phyloP scores from a whole-genome alignment of 208 protist species.

The Trypanosoma caninum region DNA sequence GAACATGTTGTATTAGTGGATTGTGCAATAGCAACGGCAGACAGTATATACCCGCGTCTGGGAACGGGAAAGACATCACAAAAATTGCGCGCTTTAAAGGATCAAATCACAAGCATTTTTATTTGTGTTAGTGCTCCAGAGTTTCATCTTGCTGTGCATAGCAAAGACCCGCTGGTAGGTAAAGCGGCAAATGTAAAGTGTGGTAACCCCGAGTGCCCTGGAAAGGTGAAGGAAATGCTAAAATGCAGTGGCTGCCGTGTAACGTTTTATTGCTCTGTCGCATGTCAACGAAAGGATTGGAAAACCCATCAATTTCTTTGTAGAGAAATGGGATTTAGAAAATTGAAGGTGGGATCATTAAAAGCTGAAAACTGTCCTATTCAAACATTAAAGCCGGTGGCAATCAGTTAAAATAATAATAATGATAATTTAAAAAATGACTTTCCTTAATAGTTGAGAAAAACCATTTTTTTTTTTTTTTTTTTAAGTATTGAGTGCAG shows the following conservation, averaged over 20 bases:
- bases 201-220: constrained; percentile 51
- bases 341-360: constrained; percentile 25
- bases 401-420: background rate
- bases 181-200: constrained; percentile 61
- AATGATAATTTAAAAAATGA: too few species aligned
- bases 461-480: too few species aligned
- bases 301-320: constrained; percentile 72
- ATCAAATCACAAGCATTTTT: constrained; percentile 47
- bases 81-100: constrained; percentile 45
- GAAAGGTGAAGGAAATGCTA: constrained; percentile 56
- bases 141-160: constrained; percentile 74
- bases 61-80: constrained; percentile 37
- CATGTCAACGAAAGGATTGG: constrained; percentile 77
- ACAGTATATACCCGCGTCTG: constrained; percentile 36
- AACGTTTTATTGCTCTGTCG: constrained; percentile 75
- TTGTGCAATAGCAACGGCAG: constrained; percentile 32
- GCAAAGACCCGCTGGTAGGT: constrained; percentile 51
- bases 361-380: constrained; percentile 23
- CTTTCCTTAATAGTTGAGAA: too few species aligned
- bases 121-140: constrained; percentile 38
- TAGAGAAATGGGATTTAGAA: constrained; percentile 62
- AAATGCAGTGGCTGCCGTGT: constrained; percentile 78
- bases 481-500: too few species aligned
- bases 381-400: constrained; percentile 29
- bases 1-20: constrained; percentile 45